These are phyloP conservation scores for Solanum ossicruentum DNA, from an alignment of 257 asterid genomes.

Conservation along the genomic window DNA sequence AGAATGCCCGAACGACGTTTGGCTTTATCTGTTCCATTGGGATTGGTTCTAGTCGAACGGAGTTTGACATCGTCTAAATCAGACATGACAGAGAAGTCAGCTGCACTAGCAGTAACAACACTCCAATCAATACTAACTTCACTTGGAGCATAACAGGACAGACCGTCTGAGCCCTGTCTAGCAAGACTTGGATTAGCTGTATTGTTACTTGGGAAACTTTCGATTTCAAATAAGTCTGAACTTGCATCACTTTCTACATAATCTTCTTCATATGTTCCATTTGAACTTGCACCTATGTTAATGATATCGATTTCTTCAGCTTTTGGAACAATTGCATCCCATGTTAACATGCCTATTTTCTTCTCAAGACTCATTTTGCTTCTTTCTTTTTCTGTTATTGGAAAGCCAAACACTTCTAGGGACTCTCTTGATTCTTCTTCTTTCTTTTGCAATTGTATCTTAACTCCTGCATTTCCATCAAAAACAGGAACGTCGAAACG, in stretches of 20 bases:
- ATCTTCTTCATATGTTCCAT: constrained; percentile 19
- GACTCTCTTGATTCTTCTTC: constrained; percentile 20
- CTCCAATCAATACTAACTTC: constrained; percentile 92
- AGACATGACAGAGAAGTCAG: constrained; percentile 46
- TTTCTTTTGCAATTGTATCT: neutral
- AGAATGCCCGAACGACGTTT: constrained; percentile 38
- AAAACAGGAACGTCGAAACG: constrained; percentile 13
- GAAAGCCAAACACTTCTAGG: constrained; percentile 29
- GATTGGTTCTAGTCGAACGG: neutral
- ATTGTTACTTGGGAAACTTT: constrained; percentile 43
- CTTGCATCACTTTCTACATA: constrained; percentile 60
- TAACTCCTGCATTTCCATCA: constrained; percentile 4
- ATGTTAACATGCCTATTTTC: constrained; percentile 28
- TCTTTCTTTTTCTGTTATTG: constrained; percentile 7
- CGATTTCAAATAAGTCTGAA: constrained; percentile 75
- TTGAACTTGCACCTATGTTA: constrained; percentile 12
- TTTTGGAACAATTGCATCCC: constrained; percentile 48
- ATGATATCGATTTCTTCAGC: constrained; percentile 20
- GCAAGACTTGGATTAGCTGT: constrained; percentile 20
- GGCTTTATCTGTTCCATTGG: constrained; percentile 14
- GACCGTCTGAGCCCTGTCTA: constrained; percentile 35
- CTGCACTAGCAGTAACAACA: constrained; percentile 69
- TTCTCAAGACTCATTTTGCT: constrained; percentile 16
- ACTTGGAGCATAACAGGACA: constrained; percentile 66
- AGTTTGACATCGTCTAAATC: constrained; percentile 31